phyloP scores from a whole-genome alignment of 495 filamentous ascomycete genomes.

The Lophiostoma macrostomum region DNA sequence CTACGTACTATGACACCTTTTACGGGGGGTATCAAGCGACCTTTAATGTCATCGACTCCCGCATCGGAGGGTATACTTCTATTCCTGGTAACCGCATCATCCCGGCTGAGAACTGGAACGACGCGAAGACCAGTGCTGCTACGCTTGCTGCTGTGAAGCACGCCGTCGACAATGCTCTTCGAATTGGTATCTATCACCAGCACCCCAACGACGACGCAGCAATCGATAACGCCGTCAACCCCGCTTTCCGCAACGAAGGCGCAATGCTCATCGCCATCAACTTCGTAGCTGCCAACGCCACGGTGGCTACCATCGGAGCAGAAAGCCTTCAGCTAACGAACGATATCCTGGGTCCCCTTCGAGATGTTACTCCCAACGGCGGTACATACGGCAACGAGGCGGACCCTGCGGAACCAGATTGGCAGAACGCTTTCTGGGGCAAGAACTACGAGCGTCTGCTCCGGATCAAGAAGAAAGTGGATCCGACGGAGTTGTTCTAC shows the following conservation, averaged over 20 bases:
- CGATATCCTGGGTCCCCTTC: slow-evolving; percentile 6
- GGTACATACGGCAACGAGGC: slow-evolving; percentile 31
- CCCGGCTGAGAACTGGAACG: slow-evolving; percentile 17
- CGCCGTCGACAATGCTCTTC: slow-evolving; percentile 10
- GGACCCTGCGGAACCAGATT: slow-evolving; percentile 16
- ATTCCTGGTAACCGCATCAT: slow-evolving; percentile 23
- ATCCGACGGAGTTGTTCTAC: slow-evolving; percentile 23
- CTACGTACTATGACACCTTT: slow-evolving; percentile 12
- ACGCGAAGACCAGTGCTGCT: neutral
- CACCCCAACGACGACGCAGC: neutral
- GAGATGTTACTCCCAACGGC: slow-evolving; percentile 10
- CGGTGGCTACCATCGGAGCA: neutral
- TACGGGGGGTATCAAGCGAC: slow-evolving; percentile 16
- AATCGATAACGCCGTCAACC: slow-evolving; percentile 28
- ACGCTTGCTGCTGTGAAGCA: slow-evolving; percentile 17
- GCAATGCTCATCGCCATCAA: slow-evolving; percentile 13
- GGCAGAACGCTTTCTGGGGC: slow-evolving; percentile 24
- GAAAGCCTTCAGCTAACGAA: slow-evolving; percentile 9
- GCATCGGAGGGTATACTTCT: neutral
- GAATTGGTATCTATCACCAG: slow-evolving; percentile 10
- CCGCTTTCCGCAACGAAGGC: slow-evolving; percentile 28
- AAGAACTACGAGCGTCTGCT: slow-evolving; percentile 11
- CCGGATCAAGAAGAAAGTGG: slow-evolving; percentile 18
- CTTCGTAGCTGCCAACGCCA: neutral
- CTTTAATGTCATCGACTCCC: slow-evolving; percentile 5